Evolutionary conservation across 345 rosid species (phyloP), one percentile per base, ranked within the genome.

Genomic region (Arabidopsis arenosa): DNA sequence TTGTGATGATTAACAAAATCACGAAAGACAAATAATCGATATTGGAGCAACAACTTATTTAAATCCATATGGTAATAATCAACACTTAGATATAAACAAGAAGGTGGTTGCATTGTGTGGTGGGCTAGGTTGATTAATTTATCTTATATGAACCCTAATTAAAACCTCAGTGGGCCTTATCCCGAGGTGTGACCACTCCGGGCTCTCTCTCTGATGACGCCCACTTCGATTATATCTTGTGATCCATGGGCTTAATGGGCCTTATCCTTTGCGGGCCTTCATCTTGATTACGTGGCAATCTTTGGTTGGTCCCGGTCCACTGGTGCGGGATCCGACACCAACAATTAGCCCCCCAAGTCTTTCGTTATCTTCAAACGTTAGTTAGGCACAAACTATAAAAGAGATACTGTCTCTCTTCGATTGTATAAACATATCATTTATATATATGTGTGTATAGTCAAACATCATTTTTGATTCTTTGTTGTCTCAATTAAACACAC

Each of bases 341-440:
- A n/a, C n/a, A n/a, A n/a, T n/a, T n/a, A n/a, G n/a, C n/a, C n/a
- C n/a, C n/a, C n/a, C n/a, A n/a, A n/a, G n/a, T n/a, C n/a, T n/a
- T n/a, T n/a, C n/a, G n/a, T n/a, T n/a, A n/a, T 36, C 39, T 79
- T 75, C 71, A 80, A 70, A 85, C 84, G 88, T 84, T 72, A 79
- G 89, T 86, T 85, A 80, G 95, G 95, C 90, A 79, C 82, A 57
- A 72, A 48, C 63, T 62, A 23, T 61, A 23, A 41, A 69, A 66
- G 71, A 59, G 67, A 45, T 30, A 48, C 53, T 63, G 66, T 70
- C 43, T 71, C 62, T 77, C 55, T 77, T 62, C 52, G 69, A 75
- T 68, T 75, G 69, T 68, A 57, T 45, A 37, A 23, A 48, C 4
- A 39, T 45, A 14, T 35, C 21, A 3, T 1, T 1, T 35, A 40